Base-by-base conservation (phyloP, 306 rosid species). In the Quercus bicolor region DNA sequence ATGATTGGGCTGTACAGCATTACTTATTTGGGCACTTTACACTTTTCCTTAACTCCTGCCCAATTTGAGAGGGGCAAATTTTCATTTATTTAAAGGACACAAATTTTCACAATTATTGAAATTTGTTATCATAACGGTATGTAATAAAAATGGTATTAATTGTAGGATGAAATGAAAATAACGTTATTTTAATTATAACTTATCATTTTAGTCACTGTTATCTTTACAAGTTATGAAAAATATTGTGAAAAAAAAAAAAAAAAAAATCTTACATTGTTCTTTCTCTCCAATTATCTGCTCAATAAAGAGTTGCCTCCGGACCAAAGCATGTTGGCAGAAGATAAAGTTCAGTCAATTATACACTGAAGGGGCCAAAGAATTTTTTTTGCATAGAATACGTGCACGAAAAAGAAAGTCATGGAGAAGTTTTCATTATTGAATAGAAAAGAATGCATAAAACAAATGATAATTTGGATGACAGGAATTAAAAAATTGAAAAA, bases 1-100 rank as follows among this genome's bases (percentile, higher is more conserved):
- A 83, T 85, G 83, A 81, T 86, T 79, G 89, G 73, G 66, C 62
- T 79, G 66, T 60, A 77, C 80, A 79, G 37, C 86, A 81, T 85
- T 76, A 80, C 78, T 80, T 68, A 62, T 80, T 83, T 76, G 85
- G 82, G 70, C 81, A 31, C 66, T 56, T 24, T 14, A 57, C 34
- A 37, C 56, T 6, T 74, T 11, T 43, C 81, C 73, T 60, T 29
- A 34, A 34, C 45, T 23, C 19, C 78, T 31, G 70, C 78, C 51
- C 74, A 26, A 31, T 75, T 26, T 37, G 26, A 56, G 48, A 70
- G n/a, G 56, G 13, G 2, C 1, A 6, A 45, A 28, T 24, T 24
- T 23, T 40, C 45, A 40, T 40, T 40, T 40, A 40, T 40, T 40
- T 2, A 40, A 0, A 40, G 11, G 3, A 40, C 2, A 40, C 11